Evolutionary conservation across 2,329 filamentous ascomycete genomes (phyloP), one percentile per base, ranked within the genome.

Genomic region (Fusarium zealandicum): DNA sequence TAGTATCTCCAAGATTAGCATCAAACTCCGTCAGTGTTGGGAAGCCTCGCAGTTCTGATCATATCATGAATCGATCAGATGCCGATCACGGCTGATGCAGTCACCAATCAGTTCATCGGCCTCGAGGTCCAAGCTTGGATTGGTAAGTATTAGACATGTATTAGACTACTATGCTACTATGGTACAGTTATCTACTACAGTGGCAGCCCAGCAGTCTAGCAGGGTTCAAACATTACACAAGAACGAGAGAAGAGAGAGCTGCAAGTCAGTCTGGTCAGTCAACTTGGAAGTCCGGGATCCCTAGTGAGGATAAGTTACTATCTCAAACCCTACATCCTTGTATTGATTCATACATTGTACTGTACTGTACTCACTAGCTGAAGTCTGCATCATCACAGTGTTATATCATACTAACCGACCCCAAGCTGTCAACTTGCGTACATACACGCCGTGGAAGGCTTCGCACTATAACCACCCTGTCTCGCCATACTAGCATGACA

Each of bases 1-100:
- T 36, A 54, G 50, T 52, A 54, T 42, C 47, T 22, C 44, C 53
- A 47, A 33, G 40, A 30, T 20, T 46, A 41, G 38, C 44, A 45
- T 43, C 41, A 25, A 61, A 36, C 13, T 31, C 37, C 37, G 22
- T 48, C 36, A 16, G 25, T 33, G 28, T 35, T 46, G 38, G 38
- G 12, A 51, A 41, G 25, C 27, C 8, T 25, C 22, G 14, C 16
- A 31, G 55, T n/a, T 42, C 39, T 51, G 25, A 18, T 33, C 31
- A 36, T 22, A 27, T 40, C 14, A 27, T 27, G 17, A 35, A 36
- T 13, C 25, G 17, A 25, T 22, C 48, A 13, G 17, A 30, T 14
- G 38, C 32, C 13, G 33, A 49, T 48, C 37, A 28, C 38, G n/a
- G 13, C 27, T 27, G 30, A 32, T 25, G 22, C 9, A 28, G 13